Conservation (phyloP, 179 eudicot genomes). For the Corrigiola litoralis region DNA sequence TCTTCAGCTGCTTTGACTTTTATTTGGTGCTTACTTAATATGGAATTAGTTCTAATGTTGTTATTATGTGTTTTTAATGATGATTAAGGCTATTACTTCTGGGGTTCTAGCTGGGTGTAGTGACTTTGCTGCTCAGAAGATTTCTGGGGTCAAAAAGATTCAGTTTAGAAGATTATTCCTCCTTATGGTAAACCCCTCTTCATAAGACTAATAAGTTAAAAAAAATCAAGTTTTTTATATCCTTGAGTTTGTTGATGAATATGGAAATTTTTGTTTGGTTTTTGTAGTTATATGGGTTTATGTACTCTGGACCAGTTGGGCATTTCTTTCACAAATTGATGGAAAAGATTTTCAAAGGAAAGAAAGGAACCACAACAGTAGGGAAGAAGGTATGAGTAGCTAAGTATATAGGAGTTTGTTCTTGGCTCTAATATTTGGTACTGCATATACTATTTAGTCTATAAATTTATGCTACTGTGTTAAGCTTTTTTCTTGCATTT, state of each 20-base stretch:
- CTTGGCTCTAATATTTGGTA: not conserved
- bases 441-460: not conserved
- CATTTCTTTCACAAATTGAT: slow-evolving; percentile 53
- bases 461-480: not conserved
- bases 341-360: slow-evolving; percentile 46
- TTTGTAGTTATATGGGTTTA: slow-evolving; percentile 52
- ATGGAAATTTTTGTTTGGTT: not conserved
- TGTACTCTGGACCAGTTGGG: slow-evolving; percentile 60
- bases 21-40: slow-evolving; percentile 1
- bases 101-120: slow-evolving; percentile 49
- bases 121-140: slow-evolving; percentile 56
- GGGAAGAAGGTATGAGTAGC: slow-evolving; percentile 41
- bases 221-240: not conserved
- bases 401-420: not conserved
- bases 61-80: not conserved
- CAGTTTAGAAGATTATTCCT: slow-evolving; percentile 45
- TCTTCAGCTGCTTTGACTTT: not conserved
- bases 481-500: not conserved
- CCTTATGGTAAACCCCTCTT: slow-evolving; percentile 32
- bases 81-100: slow-evolving; percentile 50
- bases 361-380: slow-evolving; percentile 45
- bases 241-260: not conserved
- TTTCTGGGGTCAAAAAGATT: slow-evolving; percentile 50
- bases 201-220: not conserved
- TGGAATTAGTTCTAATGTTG: slow-evolving; percentile 13